Conservation (phyloP, 2,329 filamentous ascomycete species). For the Akanthomyces dipterigenus region DNA sequence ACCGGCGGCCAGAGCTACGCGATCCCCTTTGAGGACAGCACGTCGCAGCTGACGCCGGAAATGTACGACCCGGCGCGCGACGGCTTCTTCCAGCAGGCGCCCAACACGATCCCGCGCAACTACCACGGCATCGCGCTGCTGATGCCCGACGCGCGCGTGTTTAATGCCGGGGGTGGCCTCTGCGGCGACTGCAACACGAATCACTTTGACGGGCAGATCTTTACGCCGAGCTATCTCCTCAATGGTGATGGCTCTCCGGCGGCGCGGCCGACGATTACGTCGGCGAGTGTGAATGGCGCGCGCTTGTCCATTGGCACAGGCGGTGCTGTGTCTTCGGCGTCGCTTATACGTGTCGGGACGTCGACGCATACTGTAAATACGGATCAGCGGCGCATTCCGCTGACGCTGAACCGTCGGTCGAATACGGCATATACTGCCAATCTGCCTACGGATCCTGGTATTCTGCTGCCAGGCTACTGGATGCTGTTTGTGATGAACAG, state of each 20-base stretch:
- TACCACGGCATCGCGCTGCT: slow-evolving; percentile 46
- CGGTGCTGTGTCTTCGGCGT: slow-evolving; percentile 18
- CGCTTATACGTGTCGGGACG: slow-evolving; percentile 41
- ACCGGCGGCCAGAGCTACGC: slow-evolving; percentile 39
- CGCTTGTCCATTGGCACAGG: slow-evolving; percentile 24
- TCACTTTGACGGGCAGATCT: slow-evolving; percentile 50
- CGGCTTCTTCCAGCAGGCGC: slow-evolving; percentile 30
- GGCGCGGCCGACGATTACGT: slow-evolving; percentile 35
- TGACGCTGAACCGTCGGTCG: slow-evolving; percentile 23
- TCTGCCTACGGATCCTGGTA: slow-evolving; percentile 40
- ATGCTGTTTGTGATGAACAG: slow-evolving; percentile 45
- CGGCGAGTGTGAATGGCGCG: slow-evolving; percentile 21
- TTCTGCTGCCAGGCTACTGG: slow-evolving; percentile 47
- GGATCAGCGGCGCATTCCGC: slow-evolving; percentile 47
- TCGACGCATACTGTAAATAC: slow-evolving; percentile 51
- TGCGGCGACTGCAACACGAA: slow-evolving; percentile 40
- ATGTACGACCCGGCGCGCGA: slow-evolving; percentile 37
- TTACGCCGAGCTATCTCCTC: slow-evolving; percentile 49
- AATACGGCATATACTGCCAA: slow-evolving; percentile 30
- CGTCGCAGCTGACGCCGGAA: slow-evolving; percentile 35
- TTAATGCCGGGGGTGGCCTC: slow-evolving; percentile 46
- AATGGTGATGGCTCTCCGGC: slow-evolving; percentile 33
- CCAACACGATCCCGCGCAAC: slow-evolving; percentile 34
- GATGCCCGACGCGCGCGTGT: slow-evolving; percentile 42
- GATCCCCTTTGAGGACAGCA: slow-evolving; percentile 37